Evolutionary conservation across 495 filamentous ascomycete species (phyloP), one percentile per base, ranked within the genome.

Genomic region (Amniculicola lignicola): DNA sequence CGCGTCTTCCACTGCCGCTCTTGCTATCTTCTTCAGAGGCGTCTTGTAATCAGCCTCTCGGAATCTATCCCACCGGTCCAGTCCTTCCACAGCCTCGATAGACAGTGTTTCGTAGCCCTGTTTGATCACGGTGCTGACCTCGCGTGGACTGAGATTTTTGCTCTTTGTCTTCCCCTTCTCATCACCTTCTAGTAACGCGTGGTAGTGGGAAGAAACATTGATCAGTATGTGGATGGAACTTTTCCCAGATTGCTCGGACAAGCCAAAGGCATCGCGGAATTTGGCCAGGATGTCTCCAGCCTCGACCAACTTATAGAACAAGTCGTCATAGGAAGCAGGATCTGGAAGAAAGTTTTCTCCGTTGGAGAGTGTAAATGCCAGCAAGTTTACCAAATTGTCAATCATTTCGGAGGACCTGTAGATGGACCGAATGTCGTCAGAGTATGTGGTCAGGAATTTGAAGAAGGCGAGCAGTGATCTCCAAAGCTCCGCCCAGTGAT

Each of bases 241-340:
- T 10, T 67, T 57, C 41, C 80, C 83, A 16, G 75, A 79, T 23
- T 73, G 68, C 38, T 75, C 76, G 6, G 67, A 68, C 33, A 87
- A 66, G 4, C 68, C 62, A 70, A 90, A 96, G 2, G 78, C 83
- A 61, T 87, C 84, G 18, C 89, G 80, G 71, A 96, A 96, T 70
- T 89, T 90, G 21, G 79, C 72, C 31, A 98, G 77, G 28, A 89
- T 79, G 40, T 95, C 89, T 2, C 90, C 90, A 14, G 82, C 87
- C 70, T 98, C 93, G 41, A 97, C 89, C 12, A 98, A 78, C 72
- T 98, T 98, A 77, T 98, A 98, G 72, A 98, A 95, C 10, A 98
- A 77, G 65, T 97, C 94, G 64, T 98, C 93, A 68, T 96, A 96
- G 18, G 87, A 85, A 31, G 86, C 77, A 18, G 90, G 82, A 50